phyloP scores from a whole-genome alignment of 768 basidiomycete genomes.

The Peribolospora baueri region DNA sequence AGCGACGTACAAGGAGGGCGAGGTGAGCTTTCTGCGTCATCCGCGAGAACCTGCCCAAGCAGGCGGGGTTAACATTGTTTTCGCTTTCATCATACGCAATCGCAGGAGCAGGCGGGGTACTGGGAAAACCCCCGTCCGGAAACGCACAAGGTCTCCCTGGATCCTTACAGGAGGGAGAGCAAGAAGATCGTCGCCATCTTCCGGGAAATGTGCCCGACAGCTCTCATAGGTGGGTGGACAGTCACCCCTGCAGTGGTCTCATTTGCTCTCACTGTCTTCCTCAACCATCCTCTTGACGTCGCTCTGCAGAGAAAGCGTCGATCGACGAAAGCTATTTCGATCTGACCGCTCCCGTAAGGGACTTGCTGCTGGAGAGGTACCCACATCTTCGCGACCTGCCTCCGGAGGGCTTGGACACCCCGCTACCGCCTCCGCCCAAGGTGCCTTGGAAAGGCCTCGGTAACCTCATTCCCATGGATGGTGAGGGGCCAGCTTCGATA shows the following conservation, averaged over 20 bases:
- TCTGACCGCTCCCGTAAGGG: constrained; percentile 56
- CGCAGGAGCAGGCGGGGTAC: constrained; percentile 47
- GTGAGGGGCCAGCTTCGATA: too few species aligned
- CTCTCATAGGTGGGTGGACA: constrained; percentile 3
- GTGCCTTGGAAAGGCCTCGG: constrained; percentile 38
- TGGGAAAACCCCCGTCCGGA: constrained; percentile 68
- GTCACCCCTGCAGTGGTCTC: neutral
- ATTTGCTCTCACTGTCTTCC: too few species aligned
- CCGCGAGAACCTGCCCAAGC: too few species aligned
- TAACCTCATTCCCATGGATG: constrained; percentile 31
- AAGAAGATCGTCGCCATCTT: constrained; percentile 63
- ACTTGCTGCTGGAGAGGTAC: constrained; percentile 43
- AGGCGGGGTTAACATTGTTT: too few species aligned
- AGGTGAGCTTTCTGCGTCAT: constrained; percentile 12
- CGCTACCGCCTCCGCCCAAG: constrained; percentile 44
- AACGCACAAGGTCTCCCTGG: constrained; percentile 90
- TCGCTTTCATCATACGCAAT: too few species aligned
- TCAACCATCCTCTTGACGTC: neutral
- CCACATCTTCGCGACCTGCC: constrained; percentile 32
- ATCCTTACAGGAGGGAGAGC: constrained; percentile 76
- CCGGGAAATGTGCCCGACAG: constrained; percentile 34
- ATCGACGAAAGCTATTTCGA: constrained; percentile 96
- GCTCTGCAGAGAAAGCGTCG: constrained; percentile 64
- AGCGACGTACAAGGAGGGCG: constrained; percentile 76
- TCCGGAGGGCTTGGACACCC: constrained; percentile 37